Evolutionary conservation across 495 filamentous ascomycete species (phyloP), one percentile per base, ranked within the genome.

Genomic region (Penicillium diatomitis): DNA sequence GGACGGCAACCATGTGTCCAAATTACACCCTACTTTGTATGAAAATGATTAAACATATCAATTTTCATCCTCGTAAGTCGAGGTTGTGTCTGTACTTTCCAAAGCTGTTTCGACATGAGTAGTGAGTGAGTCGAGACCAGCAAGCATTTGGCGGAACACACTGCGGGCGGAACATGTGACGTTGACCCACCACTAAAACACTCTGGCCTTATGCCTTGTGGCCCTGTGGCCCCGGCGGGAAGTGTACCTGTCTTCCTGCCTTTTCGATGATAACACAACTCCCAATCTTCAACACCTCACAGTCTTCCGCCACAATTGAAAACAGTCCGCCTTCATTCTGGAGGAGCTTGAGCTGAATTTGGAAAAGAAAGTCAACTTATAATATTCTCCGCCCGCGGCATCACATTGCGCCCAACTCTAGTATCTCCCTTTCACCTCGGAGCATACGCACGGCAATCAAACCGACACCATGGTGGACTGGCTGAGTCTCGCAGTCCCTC

Each of bases 401-500:
- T 34, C 28, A 11, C 41, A 30, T 20, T 34, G 36, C 32, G 41
- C 11, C 42, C 32, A 36, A 40, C n/a, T 11, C 38, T 46, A 28
- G 28, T 29, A 39, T 46, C 48, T 51, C 32, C 29, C 51, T 51
- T 40, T 41, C 46, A 35, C 48, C 20, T 20, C 20, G 20, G 20
- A 20, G 29, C 46, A 51, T 48, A n/a, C 33, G 47, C 30, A 31
- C 29, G 32, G 40, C 51, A 33, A 27, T 47, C 31, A 12, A 42
- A 54, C 52, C 41, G 32, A 41, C 52, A 60, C 53, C 38, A 78
- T 78, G 75, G 57, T 62, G 48, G 75, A 95, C 76, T 91, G 86
- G 87, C 63, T 87, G 64, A 79, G 80, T 64, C 83, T 96, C 56
- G 69, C 78, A 52, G 74, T 95, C 54, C 88, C 88, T 44, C 75